These are phyloP conservation scores for Mycena venus DNA, from an alignment of 768 basidiomycete species.

Conservation along the genomic window DNA sequence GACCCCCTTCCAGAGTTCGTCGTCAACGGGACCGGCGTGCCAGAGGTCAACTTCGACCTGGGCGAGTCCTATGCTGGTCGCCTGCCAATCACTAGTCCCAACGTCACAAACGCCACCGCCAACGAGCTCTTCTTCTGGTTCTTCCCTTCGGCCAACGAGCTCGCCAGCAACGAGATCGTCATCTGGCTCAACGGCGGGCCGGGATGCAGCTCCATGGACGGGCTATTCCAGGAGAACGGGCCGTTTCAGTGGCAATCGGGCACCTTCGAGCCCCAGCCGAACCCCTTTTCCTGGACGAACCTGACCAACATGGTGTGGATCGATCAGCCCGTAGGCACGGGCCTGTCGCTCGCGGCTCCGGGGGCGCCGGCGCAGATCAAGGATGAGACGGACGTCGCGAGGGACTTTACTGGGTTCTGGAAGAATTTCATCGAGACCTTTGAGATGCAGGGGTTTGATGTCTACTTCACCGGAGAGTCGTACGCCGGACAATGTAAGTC, in stretches of 20 bases:
- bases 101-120: neutral
- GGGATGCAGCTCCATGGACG: conserved; percentile 9
- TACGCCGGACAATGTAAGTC: conserved; percentile 4
- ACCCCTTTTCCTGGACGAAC: neutral
- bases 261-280: neutral
- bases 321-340: conserved; percentile 7
- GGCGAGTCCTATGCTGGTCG: conserved; percentile 11
- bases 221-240: conserved; percentile 12
- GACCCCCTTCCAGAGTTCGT: conserved; percentile 11
- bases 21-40: conserved; percentile 8
- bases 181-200: conserved; percentile 15
- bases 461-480: conserved; percentile 1
- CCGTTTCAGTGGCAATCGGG: conserved; percentile 8
- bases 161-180: conserved; percentile 4
- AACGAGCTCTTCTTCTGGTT: neutral
- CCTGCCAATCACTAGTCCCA: conserved; percentile 7
- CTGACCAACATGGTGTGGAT: too few relatives aligned
- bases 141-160: conserved; percentile 3
- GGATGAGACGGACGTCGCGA: conserved; percentile 2
- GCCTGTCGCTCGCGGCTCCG: conserved; percentile 8
- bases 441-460: conserved; percentile 1
- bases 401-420: neutral
- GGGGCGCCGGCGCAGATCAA: neutral
- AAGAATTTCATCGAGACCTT: neutral
- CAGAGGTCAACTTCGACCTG: conserved; percentile 1